Evolutionary conservation across 169 alveolate species (phyloP).

Genomic region (Cryptosporidium meleagridis): DNA sequence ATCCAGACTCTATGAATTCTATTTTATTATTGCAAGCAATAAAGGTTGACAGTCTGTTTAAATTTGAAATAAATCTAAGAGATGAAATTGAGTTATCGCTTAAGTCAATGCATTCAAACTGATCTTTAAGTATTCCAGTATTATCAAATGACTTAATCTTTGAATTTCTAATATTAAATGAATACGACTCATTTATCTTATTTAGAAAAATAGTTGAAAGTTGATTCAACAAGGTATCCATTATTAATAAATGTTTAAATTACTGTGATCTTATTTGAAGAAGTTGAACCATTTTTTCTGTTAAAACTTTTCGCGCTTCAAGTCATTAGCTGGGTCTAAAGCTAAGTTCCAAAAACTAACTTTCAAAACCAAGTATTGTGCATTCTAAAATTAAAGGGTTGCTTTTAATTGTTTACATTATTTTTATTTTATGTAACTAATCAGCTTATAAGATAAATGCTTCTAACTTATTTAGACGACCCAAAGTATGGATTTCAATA

Average conservation of each 20-base stretch:
- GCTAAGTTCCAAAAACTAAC: not conserved
- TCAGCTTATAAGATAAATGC: not conserved
- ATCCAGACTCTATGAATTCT: conserved; percentile 20
- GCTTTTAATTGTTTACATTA: not conserved
- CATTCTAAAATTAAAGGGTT: not conserved
- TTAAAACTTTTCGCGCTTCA: not conserved
- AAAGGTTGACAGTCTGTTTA: conserved; percentile 18
- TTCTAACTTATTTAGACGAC: not conserved
- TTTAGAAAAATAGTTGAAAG: not conserved
- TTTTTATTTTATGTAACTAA: not conserved
- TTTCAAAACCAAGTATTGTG: not conserved
- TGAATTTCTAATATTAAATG: conserved; percentile 34
- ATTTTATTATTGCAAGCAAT: conserved; percentile 64
- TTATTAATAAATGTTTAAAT: not conserved
- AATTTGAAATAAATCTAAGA: conserved; percentile 18
- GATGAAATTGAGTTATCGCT: conserved; percentile 36
- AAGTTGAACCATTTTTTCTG: not conserved
- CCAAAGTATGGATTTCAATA: not conserved
- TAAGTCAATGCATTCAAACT: conserved; percentile 59
- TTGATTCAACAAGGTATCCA: not conserved
- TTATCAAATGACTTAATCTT: conserved; percentile 27
- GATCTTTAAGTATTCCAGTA: conserved; percentile 46
- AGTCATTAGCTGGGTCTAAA: not conserved
- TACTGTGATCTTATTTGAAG: not conserved
- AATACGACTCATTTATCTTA: conserved; percentile 36